These are phyloP conservation scores for Paragyromitra xinjiangensis DNA, from an alignment of 495 filamentous ascomycete species.

Conservation along the genomic window DNA sequence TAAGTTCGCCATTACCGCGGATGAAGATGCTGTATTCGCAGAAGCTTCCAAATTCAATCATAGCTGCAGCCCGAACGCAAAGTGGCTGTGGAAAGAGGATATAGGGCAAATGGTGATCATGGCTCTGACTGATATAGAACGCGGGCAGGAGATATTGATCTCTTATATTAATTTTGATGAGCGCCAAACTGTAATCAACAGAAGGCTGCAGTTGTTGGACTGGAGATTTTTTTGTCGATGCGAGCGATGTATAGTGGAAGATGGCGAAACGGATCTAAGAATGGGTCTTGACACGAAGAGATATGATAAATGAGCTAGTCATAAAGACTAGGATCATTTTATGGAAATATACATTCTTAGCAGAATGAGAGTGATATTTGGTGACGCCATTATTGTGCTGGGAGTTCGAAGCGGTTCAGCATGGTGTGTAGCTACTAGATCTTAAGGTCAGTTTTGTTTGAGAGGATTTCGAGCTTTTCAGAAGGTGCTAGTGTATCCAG, in stretches of 20 bases:
- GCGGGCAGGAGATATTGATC: slow-evolving; percentile 4
- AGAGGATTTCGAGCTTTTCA: too few species aligned
- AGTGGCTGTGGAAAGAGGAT: neutral
- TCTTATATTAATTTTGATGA: neutral
- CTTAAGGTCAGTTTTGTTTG: too few species aligned
- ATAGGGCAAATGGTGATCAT: neutral
- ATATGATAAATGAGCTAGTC: neutral
- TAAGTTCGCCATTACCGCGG: neutral
- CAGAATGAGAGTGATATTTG: slow-evolving; percentile 1
- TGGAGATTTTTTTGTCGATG: slow-evolving; percentile 2
- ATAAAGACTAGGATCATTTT: neutral
- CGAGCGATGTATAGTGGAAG: neutral
- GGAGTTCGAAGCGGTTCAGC: too few species aligned
- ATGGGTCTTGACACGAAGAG: too few species aligned
- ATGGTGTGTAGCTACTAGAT: too few species aligned
- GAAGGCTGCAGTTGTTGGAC: slow-evolving; percentile 3
- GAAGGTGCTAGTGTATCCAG: too few species aligned
- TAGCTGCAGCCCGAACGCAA: neutral
- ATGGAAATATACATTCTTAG: neutral
- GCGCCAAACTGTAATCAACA: neutral
- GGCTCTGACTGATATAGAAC: neutral
- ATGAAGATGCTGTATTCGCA: slow-evolving; percentile 1
- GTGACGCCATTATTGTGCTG: neutral
- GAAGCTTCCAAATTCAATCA: neutral
- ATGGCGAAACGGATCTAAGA: neutral